Percentiles rank a stretch among this genome's conserved stretches.
Evolutionary conservation across 2,329 filamentous ascomycete species (phyloP).

Genomic region (Orbilia brochopaga): DNA sequence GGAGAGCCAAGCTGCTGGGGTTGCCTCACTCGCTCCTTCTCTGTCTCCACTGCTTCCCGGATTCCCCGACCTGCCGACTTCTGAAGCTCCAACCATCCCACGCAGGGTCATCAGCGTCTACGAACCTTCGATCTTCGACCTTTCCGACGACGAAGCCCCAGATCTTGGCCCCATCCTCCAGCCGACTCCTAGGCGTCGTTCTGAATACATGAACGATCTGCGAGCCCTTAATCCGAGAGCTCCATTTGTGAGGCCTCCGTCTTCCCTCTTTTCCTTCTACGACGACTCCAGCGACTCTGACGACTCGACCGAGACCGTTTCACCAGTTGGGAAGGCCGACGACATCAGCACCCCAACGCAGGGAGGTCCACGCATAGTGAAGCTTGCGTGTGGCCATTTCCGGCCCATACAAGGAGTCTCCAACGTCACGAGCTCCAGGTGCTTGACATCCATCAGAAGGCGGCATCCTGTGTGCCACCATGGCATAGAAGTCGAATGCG

Average conservation of each 20-base stretch:
- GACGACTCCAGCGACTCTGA: neutral
- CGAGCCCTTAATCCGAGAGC: neutral
- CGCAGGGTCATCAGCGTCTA: neutral
- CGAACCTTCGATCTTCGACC: slow-evolving; percentile 9
- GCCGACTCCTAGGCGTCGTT: neutral
- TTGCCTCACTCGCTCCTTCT: too few species aligned
- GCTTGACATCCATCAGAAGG: too few species aligned
- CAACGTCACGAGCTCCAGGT: too few species aligned
- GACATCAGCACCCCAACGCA: neutral
- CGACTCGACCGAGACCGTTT: neutral
- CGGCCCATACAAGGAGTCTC: too few species aligned
- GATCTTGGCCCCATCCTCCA: neutral
- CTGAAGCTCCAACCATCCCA: neutral
- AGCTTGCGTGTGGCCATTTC: neutral
- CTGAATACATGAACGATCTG: too few species aligned
- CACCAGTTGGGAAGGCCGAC: neutral
- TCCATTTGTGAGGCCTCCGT: too few species aligned
- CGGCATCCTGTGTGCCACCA: too few species aligned
- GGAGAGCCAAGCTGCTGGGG: neutral
- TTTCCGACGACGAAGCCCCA: slow-evolving; percentile 8
- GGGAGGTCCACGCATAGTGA: neutral
- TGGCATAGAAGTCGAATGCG: too few species aligned
- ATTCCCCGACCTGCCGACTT: neutral
- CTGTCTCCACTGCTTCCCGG: neutral
- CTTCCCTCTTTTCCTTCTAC: neutral